These are phyloP conservation scores for Simplicillium aogashimaense DNA, from an alignment of 2,329 filamentous ascomycete species.

Conservation along the genomic window DNA sequence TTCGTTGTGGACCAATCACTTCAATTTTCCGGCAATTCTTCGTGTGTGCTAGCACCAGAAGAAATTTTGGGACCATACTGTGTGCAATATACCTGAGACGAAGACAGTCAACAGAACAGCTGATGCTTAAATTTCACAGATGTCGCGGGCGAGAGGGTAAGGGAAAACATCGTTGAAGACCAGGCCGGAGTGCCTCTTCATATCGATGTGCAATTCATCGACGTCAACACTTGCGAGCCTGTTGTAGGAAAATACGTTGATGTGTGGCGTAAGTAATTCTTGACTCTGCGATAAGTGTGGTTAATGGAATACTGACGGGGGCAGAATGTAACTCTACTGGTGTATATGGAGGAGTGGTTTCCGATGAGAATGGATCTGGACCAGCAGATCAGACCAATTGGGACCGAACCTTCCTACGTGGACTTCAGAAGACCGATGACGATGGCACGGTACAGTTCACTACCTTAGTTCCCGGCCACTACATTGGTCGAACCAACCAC, in stretches of 20 bases:
- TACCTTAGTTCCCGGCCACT: slow-evolving; percentile 33
- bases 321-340: slow-evolving; percentile 6
- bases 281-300: no score
- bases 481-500: slow-evolving; percentile 28
- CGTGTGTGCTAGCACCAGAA: slow-evolving; percentile 35
- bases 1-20: slow-evolving; percentile 15
- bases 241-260: slow-evolving; percentile 28
- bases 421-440: slow-evolving; percentile 25
- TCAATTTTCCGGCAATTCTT: slow-evolving; percentile 25
- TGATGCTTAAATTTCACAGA: slow-evolving; percentile 8
- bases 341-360: slow-evolving; percentile 7
- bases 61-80: slow-evolving; percentile 39
- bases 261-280: slow-evolving; percentile 22
- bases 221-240: slow-evolving; percentile 33
- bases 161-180: slow-evolving; percentile 28
- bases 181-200: slow-evolving; percentile 29
- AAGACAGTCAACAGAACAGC: no score
- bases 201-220: slow-evolving; percentile 33
- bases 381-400: slow-evolving; percentile 1
- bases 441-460: slow-evolving; percentile 31
- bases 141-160: slow-evolving; percentile 30
- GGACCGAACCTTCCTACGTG: slow-evolving; percentile 26
- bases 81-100: slow-evolving; percentile 5
- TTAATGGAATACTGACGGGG: not conserved
- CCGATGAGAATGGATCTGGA: slow-evolving; percentile 3